Base-by-base conservation (phyloP, 495 filamentous ascomycete species). In the Daldinia caldariorum region DNA sequence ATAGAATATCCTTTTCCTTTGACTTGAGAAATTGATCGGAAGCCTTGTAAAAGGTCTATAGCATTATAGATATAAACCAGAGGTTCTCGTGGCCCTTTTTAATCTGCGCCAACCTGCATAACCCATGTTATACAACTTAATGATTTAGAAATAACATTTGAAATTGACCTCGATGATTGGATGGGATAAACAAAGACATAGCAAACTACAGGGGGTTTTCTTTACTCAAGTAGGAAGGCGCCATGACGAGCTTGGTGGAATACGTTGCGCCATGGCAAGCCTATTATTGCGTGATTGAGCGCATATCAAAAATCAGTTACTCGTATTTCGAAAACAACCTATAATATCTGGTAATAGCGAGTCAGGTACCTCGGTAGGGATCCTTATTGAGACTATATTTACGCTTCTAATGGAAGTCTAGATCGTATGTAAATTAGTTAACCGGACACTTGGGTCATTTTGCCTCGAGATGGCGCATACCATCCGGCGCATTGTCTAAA, bases 231-330 rank as follows among this genome's bases (percentile, higher is more conserved):
- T 53, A 32, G 54, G 54, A 57, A 57, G 54, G 54, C 34, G 5
- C 14, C 35, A 61, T 67, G 31, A 53, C 63, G 43, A 67, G 45
- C 53, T 67, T 20, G 32, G 41, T 14, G 12, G 32, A 53, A 7
- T 18, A 26, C 13, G 45, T 67, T 67, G 63, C 63, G 45, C 56
- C 29, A 67, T 67, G 20, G 43, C 34, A 18, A 13, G 26, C n/a
- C 12, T 14, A 32, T 41, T 41, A 20, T 63, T 54, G 49, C 49
- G 60, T 63, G 60, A 55, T 54, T 1, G 20, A 18, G 3, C 3
- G 0, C 31, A 13, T 20, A 14, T 39, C 9, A 26, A 22, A 35
- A 26, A 26, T 3, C 4, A 39, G 32, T 7, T 39, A 38, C 22
- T 39, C 32, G 18, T 13, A 57, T 13, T 29, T n/a, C 16, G 34